Evolutionary conservation across 2,329 filamentous ascomycete genomes (phyloP).

Genomic region (Paraphoma chrysanthemicola): DNA sequence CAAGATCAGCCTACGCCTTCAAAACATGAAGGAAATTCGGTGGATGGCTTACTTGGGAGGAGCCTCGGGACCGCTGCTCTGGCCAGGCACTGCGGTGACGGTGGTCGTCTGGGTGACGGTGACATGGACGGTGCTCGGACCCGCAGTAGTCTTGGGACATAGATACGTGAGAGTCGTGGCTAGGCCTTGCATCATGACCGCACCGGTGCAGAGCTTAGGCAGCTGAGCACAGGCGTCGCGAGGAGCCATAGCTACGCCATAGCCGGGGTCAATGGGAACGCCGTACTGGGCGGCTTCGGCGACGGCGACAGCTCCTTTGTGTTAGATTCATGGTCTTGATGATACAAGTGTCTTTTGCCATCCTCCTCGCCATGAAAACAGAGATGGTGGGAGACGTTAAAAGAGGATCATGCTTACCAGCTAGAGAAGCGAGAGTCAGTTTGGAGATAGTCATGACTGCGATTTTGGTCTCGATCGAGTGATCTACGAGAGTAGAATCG

Average conservation of each 20-base stretch:
- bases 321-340: slow-evolving; percentile 1
- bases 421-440: not conserved
- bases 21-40: not conserved
- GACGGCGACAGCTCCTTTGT: slow-evolving; percentile 12
- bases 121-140: slow-evolving; percentile 18
- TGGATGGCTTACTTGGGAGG: slow-evolving; percentile 1
- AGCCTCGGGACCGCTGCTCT: not conserved
- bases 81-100: slow-evolving; percentile 4
- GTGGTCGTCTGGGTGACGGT: slow-evolving; percentile 28
- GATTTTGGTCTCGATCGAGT: not conserved
- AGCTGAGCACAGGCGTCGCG: slow-evolving; percentile 18
- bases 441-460: not conserved
- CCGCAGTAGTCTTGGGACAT: slow-evolving; percentile 18
- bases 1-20: not conserved
- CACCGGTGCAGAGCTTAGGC: slow-evolving; percentile 30
- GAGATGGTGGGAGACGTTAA: too few species aligned
- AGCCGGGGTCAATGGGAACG: slow-evolving; percentile 6
- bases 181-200: slow-evolving; percentile 18
- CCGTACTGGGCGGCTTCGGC: slow-evolving; percentile 11
- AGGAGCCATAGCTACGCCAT: slow-evolving; percentile 7
- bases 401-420: too few species aligned
- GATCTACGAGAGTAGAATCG: not conserved
- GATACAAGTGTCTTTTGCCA: not conserved
- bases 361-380: not conserved
- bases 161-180: slow-evolving; percentile 31